These are phyloP conservation scores for Saccharata proteae DNA, from an alignment of 2,329 filamentous ascomycete genomes.

Conservation along the genomic window DNA sequence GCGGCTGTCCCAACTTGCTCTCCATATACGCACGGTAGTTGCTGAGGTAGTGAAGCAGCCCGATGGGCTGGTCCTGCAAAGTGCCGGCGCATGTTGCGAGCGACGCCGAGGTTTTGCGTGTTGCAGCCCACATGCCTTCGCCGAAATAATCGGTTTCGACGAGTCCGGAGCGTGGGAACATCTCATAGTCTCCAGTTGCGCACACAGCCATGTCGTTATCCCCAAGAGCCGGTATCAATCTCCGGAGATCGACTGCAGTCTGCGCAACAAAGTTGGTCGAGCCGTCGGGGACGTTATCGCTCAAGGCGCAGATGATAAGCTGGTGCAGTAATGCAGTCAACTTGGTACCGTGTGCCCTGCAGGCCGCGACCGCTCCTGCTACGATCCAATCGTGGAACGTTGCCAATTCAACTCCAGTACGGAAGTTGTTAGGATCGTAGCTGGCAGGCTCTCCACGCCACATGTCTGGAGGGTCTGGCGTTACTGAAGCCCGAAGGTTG, in stretches of 20 bases:
- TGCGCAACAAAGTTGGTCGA: constrained; percentile 22
- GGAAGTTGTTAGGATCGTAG: constrained; percentile 15
- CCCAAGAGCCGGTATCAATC: constrained; percentile 18
- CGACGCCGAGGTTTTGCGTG: constrained; percentile 18
- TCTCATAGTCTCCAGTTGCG: constrained; percentile 18
- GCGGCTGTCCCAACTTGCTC: constrained; percentile 24
- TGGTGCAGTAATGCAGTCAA: constrained; percentile 32
- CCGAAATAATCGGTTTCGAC: not conserved
- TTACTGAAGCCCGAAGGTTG: constrained; percentile 18
- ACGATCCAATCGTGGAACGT: constrained; percentile 20
- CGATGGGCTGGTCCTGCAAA: constrained; percentile 30
- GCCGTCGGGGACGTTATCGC: constrained; percentile 14
- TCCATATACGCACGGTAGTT: constrained; percentile 29
- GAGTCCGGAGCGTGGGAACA: constrained; percentile 9
- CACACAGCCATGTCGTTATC: constrained; percentile 27
- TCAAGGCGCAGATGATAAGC: constrained; percentile 27
- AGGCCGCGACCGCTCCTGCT: constrained; percentile 15
- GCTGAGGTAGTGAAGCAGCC: constrained; percentile 30
- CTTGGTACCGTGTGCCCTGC: constrained; percentile 24
- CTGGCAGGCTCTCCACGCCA: constrained; percentile 21
- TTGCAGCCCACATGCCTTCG: constrained; percentile 23
- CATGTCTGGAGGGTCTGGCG: constrained; percentile 16
- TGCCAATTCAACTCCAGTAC: constrained; percentile 21
- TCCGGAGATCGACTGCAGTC: constrained; percentile 31
- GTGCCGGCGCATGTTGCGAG: constrained; percentile 21